Base-by-base conservation (phyloP, 2,329 filamentous ascomycete species). In the Alternaria hordeiaustralica region DNA sequence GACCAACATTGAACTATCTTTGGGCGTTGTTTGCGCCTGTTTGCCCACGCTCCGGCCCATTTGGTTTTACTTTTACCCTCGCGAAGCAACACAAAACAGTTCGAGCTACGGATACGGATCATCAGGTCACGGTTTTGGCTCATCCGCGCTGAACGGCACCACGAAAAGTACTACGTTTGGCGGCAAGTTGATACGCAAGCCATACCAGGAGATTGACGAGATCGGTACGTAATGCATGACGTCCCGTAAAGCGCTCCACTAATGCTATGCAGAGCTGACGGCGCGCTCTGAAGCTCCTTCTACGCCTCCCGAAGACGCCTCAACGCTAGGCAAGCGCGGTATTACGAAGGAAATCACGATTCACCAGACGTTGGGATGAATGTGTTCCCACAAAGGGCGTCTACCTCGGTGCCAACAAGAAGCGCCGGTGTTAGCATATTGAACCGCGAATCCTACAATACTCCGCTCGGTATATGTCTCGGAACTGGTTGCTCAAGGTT, bases 1-100 rank as follows among this genome's bases (percentile, higher is more conserved):
- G 73, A 72, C 68, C 4, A 74, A 75, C 56, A 74, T 75, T 50
- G 72, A 75, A 58, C 66, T 74, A 7, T 74, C 71, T 4, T 44
- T 75, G 2, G 73, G 67, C 2, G 61, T 75, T 11, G 70, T 74
- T 6, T 73, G 66, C 61, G 65, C 71, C 6, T 74, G 72, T 20
- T 67, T 75, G 1, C 73, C 73, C 7, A 74, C 70, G 10, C 41
- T 75, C 21, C 66, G 73, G 15, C 73, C 73, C 1, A 72, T 75
- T 15, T 75, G 66, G 66, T 65, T 67, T 13, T 62, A 67, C 54
- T 71, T 70, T 36, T 54, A 60, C 23, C 68, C 72, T 6, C 55
- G 60, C 15, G 54, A 66, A 26, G 47, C 43, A 26, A 60, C 65
- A 25, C 61, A 62, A 4, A 65, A 59, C 28, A 51, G 58, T 20